Evolutionary conservation across 2,329 filamentous ascomycete species (phyloP).

Genomic region (Tympanopsis confertula): DNA sequence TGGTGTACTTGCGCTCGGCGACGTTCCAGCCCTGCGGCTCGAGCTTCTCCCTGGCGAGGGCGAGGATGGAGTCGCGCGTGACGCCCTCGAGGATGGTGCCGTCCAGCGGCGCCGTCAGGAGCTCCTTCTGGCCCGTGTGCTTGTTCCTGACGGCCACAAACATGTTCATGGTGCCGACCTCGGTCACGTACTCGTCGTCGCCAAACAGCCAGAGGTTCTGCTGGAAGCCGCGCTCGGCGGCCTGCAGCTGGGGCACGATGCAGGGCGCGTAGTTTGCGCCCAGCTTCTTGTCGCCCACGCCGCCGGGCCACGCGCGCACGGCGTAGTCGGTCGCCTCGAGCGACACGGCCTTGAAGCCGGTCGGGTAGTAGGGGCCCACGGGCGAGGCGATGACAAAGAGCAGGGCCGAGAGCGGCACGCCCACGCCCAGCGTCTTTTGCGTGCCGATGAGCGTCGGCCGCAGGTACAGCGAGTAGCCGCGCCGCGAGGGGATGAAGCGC

Average conservation of each 20-base stretch:
- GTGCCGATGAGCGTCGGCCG: conserved; percentile 96
- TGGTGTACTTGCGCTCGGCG: conserved; percentile 81
- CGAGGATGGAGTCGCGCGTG: conserved; percentile 81
- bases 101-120: conserved; percentile 89
- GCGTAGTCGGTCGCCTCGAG: conserved; percentile 95
- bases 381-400: conserved; percentile 93
- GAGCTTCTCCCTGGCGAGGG: conserved; percentile 72
- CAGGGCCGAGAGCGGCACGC: conserved; percentile 80
- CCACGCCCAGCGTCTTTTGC: conserved; percentile 84
- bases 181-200: conserved; percentile 87
- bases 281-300: conserved; percentile 95
- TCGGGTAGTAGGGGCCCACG: conserved; percentile 95
- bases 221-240: conserved; percentile 83
- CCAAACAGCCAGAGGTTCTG: conserved; percentile 98
- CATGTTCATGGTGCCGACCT: conserved; percentile 98
- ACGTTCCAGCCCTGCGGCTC: conserved; percentile 79
- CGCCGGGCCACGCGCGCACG: conserved; percentile 92
- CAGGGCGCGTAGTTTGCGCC: conserved; percentile 99
- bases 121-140: conserved; percentile 79
- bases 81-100: conserved; percentile 95
- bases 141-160: conserved; percentile 79
- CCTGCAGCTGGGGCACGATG: conserved; percentile 89
- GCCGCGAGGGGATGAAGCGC: conserved; percentile 73
- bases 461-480: conserved; percentile 90
- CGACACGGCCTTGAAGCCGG: conserved; percentile 92